Base-by-base conservation (phyloP, 345 rosid species). In the Eucalyptus pumila region DNA sequence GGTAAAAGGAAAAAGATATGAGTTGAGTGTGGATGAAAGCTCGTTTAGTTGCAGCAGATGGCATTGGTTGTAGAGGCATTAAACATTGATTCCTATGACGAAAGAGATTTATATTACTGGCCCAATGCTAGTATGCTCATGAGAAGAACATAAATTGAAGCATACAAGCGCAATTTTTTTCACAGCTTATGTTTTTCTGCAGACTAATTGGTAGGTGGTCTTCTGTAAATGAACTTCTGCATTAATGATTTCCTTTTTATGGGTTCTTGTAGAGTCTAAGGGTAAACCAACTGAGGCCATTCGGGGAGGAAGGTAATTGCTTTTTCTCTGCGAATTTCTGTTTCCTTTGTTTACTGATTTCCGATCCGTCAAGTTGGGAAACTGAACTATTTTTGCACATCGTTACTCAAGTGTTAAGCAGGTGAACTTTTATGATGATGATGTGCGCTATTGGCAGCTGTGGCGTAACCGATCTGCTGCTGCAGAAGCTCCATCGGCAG, bases 401-500 rank as follows among this genome's bases (percentile, higher is more conserved):
- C 88, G 86, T 92, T 89, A 67, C 89, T 49, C 83, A 90, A 97
- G 99, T 93, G 99, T 98, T 34, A 97, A 97, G 94, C 99, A 98
- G 95, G 97, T 98, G 90, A 94, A 92, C 93, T 98, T 98, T 92
- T 96, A 95, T 87, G 99, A 98, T 58, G 99, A 97, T 62, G 99
- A 98, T 88, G 99, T 97, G 32, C 96, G 97, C 58, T 96, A 94
- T 92, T 98, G 99, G 99, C 98, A 97, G 94, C 97, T 96, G 76
- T 97, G 97, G 98, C 94, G 97, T 13, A 95, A 96, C 52, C 99
- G 99, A 30, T 91, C 98, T 80, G 97, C 99, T 13, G 99, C 99
- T 90, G 98, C 99, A 21, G 99, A 98, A 94, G 95, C 99, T 88
- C 99, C 99, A 4, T 88, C 98, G 30, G 98, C 99, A 85, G 97